Percentiles rank a stretch among this genome's conserved stretches.
Evolutionary conservation across 2,329 filamentous ascomycete species (phyloP).

Genomic region (Diaporthe eres): DNA sequence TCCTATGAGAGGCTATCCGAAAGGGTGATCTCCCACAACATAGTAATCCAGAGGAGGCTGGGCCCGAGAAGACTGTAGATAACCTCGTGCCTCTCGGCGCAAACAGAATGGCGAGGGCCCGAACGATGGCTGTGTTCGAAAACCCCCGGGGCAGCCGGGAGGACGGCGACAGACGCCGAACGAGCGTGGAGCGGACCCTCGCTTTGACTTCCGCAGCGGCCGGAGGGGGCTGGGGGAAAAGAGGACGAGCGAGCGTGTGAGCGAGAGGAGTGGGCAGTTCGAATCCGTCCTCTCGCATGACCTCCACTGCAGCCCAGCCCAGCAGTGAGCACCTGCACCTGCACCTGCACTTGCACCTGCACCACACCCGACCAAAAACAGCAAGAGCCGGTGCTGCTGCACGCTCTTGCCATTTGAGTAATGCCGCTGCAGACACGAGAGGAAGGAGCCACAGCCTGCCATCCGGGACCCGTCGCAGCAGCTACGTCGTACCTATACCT

Average conservation of each 20-base stretch:
- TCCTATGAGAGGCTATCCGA: no score
- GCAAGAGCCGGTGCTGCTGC: not conserved
- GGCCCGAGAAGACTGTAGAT: not conserved
- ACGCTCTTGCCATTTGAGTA: conserved; percentile 5
- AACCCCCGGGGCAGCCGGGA: not conserved
- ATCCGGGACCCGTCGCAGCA: not conserved
- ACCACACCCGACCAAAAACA: not conserved
- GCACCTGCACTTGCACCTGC: not conserved
- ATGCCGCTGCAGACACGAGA: conserved; percentile 25
- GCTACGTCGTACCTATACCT: no score
- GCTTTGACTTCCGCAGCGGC: not conserved
- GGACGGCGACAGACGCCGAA: not conserved
- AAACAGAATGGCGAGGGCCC: not conserved
- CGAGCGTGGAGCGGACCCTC: conserved; percentile 1
- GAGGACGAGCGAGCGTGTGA: not conserved
- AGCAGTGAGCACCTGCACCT: not conserved
- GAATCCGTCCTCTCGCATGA: conserved; percentile 11
- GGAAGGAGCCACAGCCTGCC: not conserved
- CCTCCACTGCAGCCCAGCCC: not conserved
- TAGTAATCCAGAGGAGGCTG: not conserved
- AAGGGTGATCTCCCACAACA: no score
- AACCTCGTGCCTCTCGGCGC: conserved; percentile 7
- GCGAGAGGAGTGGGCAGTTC: not conserved
- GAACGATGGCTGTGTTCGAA: not conserved
- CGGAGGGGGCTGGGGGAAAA: conserved; percentile 11